Percentiles rank a stretch among this genome's conserved stretches.
These are phyloP conservation scores for Pseudonitzschia multistriata DNA, from an alignment of 108 stramenopile species.

Conservation along the genomic window DNA sequence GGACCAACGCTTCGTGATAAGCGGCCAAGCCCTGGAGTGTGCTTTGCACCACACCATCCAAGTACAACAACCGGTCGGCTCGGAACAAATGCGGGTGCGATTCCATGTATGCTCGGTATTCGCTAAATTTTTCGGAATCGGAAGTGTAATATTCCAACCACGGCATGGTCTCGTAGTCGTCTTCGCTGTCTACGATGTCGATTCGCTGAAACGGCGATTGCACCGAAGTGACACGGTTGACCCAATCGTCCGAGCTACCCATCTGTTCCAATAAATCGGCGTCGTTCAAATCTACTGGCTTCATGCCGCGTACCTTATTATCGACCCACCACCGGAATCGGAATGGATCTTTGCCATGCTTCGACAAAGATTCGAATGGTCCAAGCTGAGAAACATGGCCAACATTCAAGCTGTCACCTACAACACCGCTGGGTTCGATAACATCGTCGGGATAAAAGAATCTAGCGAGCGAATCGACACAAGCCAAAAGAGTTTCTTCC, in stretches of 20 bases:
- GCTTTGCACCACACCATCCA: constrained; percentile 70
- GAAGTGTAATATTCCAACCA: background rate
- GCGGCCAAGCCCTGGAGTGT: constrained; percentile 44
- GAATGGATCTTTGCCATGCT: background rate
- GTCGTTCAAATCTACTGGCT: background rate
- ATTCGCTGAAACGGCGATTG: constrained; percentile 43
- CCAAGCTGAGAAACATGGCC: background rate
- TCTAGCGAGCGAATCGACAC: background rate
- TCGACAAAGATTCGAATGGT: background rate
- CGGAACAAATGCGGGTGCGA: constrained; percentile 49
- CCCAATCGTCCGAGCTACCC: background rate
- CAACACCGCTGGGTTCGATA: background rate
- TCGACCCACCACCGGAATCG: background rate
- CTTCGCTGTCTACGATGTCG: constrained; percentile 15
- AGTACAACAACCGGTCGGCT: constrained; percentile 58
- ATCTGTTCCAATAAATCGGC: constrained; percentile 8
- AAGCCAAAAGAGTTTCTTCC: background rate
- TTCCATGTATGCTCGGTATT: constrained; percentile 24
- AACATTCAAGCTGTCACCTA: background rate
- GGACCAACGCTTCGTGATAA: constrained; percentile 90
- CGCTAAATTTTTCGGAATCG: background rate
- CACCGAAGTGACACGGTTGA: constrained; percentile 52
- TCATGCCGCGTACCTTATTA: background rate
- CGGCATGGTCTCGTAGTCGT: background rate
- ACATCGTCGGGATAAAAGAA: background rate